Evolutionary conservation across 2,329 filamentous ascomycete genomes (phyloP).

Genomic region (Gnomoniopsis sp.): DNA sequence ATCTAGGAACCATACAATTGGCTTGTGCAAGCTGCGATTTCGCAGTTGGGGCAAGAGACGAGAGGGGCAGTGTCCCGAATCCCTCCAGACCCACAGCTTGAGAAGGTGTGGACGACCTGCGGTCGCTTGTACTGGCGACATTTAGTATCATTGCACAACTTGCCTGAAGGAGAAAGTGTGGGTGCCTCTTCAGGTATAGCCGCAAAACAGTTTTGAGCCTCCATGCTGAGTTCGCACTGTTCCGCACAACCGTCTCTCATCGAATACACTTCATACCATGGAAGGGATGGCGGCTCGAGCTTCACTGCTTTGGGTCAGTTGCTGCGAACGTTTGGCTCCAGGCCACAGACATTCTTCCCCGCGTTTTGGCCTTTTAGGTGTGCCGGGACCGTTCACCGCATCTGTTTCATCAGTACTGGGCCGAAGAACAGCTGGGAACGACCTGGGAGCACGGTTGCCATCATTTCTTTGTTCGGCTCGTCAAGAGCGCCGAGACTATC

Average conservation of each 20-base stretch:
- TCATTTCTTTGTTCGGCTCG: neutral
- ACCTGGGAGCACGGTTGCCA: neutral
- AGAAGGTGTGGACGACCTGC: too few species aligned
- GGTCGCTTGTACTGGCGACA: neutral
- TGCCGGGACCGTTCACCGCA: neutral
- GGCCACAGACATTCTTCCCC: constrained; percentile 9
- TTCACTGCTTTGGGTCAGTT: too few species aligned
- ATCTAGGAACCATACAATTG: neutral
- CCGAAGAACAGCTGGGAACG: neutral
- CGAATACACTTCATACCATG: neutral
- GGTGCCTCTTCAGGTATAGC: constrained; percentile 12
- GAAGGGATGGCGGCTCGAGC: neutral
- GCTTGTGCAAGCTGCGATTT: too few species aligned
- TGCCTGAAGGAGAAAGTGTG: constrained; percentile 12
- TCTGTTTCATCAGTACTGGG: constrained; percentile 3
- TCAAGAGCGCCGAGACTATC: neutral
- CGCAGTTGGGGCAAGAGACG: too few species aligned
- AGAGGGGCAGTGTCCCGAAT: neutral
- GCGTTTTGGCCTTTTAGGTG: neutral
- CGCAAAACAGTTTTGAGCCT: neutral
- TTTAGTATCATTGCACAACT: neutral
- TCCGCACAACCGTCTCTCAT: neutral
- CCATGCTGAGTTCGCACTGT: constrained; percentile 9
- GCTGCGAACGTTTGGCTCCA: neutral
- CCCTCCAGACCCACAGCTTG: neutral